Evolutionary conservation across 1,139 yeast species (phyloP), one percentile per base, ranked within the genome.

Genomic region (Saccharomyces hybrid): DNA sequence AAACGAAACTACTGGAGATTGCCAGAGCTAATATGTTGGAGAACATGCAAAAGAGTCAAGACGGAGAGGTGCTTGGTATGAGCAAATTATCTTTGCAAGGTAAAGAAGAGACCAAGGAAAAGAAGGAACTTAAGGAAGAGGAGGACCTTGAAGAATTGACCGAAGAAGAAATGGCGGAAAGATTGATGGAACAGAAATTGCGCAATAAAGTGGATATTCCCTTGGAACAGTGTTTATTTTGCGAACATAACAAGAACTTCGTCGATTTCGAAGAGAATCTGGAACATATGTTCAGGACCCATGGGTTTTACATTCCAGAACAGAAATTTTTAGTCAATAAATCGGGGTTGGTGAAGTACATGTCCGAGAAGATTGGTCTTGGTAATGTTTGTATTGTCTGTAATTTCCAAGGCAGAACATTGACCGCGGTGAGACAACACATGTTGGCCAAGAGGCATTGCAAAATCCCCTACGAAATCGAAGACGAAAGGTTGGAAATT

Each of bases 361-460:
- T 95, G 61, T 88, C 90, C 14, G 99, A 93, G 68, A 95, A 95
- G 71, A 82, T 93, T 59, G 95, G 96, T 31, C 79, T 88, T 53
- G 99, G 99, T 53, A 88, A 88, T 64, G 81, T 91, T 61, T 95
- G 99, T 71, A 75, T 95, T 55, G 81, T 81, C 34, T 95, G 99
- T 71, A 76, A 79, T 54, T 93, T 83, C 69, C 96, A 91, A 73
- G 98, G 98, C 26, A 80, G 82, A 66, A 81, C 87, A 46, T 70
- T 93, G 47, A 96, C 88, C 64, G 90, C 96, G 34, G 95, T 87
- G 1, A 84, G 96, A 64, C 95, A 91, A 48, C 99, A 95, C 69
- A 91, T 93, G 97, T 65, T 79, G 11, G 77, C 85, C 47, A 93
- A 93, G 73, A 82, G 88, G 61, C 99, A 93, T 69, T 86, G 91